Evolutionary conservation across 495 filamentous ascomycete genomes (phyloP).

Genomic region (Daldinia concentrica): DNA sequence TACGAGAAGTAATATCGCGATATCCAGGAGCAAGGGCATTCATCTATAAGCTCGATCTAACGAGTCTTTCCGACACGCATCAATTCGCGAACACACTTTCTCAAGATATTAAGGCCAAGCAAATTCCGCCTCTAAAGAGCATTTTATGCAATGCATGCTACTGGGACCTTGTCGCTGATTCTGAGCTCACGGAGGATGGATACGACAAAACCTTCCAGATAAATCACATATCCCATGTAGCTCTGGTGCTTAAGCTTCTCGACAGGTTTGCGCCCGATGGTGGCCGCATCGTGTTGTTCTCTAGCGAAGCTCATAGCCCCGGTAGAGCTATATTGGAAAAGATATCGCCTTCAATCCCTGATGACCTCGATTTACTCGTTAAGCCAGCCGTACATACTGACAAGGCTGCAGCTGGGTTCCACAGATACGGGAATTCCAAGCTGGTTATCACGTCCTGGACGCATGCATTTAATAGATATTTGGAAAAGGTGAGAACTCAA

Average conservation of each 20-base stretch:
- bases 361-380: constrained; percentile 38
- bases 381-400: constrained; percentile 25
- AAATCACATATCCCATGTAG: constrained; percentile 53
- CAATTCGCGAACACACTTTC: constrained; percentile 46
- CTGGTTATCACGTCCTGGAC: constrained; percentile 53
- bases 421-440: constrained; percentile 56
- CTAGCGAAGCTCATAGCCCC: constrained; percentile 50
- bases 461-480: constrained; percentile 52
- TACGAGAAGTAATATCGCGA: constrained; percentile 47
- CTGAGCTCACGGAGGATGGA: constrained; percentile 52
- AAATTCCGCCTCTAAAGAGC: constrained; percentile 46
- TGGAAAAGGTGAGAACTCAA: constrained; percentile 49
- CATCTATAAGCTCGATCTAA: constrained; percentile 54
- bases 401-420: constrained; percentile 47
- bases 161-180: constrained; percentile 51
- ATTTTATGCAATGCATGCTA: constrained; percentile 60
- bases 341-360: constrained; percentile 38
- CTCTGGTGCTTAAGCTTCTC: constrained; percentile 54
- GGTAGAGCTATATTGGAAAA: constrained; percentile 53
- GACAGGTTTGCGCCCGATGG: constrained; percentile 46
- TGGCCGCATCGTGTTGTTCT: constrained; percentile 54
- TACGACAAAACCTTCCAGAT: constrained; percentile 58
- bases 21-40: constrained; percentile 44
- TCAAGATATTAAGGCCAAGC: constrained; percentile 42
- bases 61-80: constrained; percentile 46